Evolutionary conservation across 2,329 filamentous ascomycete species (phyloP).

Genomic region (Amesomyces nigricolor): DNA sequence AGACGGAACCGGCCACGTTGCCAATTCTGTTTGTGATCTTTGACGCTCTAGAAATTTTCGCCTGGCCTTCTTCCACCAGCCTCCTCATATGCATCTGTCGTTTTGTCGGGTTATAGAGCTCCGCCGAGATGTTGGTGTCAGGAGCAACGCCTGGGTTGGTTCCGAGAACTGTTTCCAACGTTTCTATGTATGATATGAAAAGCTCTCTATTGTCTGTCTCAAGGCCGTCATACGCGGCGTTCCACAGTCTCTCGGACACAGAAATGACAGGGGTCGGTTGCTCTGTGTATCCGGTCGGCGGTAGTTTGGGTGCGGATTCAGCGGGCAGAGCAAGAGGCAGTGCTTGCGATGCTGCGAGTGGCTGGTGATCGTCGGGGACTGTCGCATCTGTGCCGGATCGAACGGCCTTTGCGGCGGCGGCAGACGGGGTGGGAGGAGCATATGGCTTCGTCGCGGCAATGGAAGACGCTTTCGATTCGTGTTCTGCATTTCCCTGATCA

Average conservation of each 20-base stretch:
- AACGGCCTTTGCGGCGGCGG: neutral
- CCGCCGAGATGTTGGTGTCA: conserved; percentile 9
- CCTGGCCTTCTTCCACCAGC: conserved; percentile 28
- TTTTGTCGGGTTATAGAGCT: conserved; percentile 10
- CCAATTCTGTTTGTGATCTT: too few species aligned
- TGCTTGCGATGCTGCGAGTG: neutral
- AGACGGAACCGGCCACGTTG: too few species aligned
- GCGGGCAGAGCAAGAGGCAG: neutral
- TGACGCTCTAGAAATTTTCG: conserved; percentile 28
- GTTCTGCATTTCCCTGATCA: conserved; percentile 9
- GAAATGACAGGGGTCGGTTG: conserved; percentile 5
- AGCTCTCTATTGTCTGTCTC: conserved; percentile 24
- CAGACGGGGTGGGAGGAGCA: conserved; percentile 7
- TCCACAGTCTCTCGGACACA: conserved; percentile 23
- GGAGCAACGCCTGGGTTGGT: conserved; percentile 8
- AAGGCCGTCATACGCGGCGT: conserved; percentile 29
- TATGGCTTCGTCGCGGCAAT: conserved; percentile 6
- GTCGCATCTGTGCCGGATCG: neutral
- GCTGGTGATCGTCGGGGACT: neutral
- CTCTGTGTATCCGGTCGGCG: conserved; percentile 2
- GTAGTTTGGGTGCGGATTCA: neutral
- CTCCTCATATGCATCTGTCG: conserved; percentile 28
- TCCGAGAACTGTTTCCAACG: conserved; percentile 16
- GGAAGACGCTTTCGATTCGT: conserved; percentile 7
- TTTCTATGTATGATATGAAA: conserved; percentile 25